A percentile compares a stretch with the other conserved stretches of the same genome.
phyloP scores from a whole-genome alignment of 805 yeast genomes.

The Ogataea salicorniae region DNA sequence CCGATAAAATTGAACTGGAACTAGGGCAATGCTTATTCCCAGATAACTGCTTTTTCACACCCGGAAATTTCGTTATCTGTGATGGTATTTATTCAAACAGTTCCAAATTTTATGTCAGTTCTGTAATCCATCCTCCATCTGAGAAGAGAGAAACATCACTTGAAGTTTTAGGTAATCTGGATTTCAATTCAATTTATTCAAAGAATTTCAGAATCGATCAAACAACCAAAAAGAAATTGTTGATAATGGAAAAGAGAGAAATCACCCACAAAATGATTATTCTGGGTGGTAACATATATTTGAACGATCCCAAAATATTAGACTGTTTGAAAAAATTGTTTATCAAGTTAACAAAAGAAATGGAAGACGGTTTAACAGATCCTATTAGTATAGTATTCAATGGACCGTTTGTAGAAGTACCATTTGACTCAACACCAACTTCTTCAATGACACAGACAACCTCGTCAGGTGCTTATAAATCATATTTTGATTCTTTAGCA shows the following conservation, averaged over 20 bases:
- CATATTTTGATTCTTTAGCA: slow-evolving; percentile 71
- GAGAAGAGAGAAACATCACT: slow-evolving; percentile 64
- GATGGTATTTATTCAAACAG: slow-evolving; percentile 81
- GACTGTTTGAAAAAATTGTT: slow-evolving; percentile 67
- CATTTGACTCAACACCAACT: slow-evolving; percentile 53
- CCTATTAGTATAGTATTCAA: slow-evolving; percentile 72
- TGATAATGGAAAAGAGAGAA: slow-evolving; percentile 50
- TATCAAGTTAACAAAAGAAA: slow-evolving; percentile 44
- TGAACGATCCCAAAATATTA: slow-evolving; percentile 55
- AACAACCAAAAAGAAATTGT: slow-evolving; percentile 49
- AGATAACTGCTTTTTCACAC: slow-evolving; percentile 58
- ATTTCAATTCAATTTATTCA: slow-evolving; percentile 39
- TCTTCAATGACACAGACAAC: slow-evolving; percentile 45
- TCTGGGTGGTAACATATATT: slow-evolving; percentile 67
- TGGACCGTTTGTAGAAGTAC: slow-evolving; percentile 73
- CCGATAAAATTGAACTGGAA: slow-evolving; percentile 69
- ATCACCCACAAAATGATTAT: slow-evolving; percentile 56
- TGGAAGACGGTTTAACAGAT: slow-evolving; percentile 26
- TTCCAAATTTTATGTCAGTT: slow-evolving; percentile 66
- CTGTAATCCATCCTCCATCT: slow-evolving; percentile 83
- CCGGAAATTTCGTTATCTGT: slow-evolving; percentile 73
- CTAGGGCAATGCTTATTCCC: slow-evolving; percentile 57
- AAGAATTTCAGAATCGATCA: slow-evolving; percentile 52
- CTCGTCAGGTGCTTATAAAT: slow-evolving; percentile 52
- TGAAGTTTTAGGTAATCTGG: slow-evolving; percentile 74